phyloP scores from a whole-genome alignment of 257 asterid genomes.

The Nicotiana benthamiana region DNA sequence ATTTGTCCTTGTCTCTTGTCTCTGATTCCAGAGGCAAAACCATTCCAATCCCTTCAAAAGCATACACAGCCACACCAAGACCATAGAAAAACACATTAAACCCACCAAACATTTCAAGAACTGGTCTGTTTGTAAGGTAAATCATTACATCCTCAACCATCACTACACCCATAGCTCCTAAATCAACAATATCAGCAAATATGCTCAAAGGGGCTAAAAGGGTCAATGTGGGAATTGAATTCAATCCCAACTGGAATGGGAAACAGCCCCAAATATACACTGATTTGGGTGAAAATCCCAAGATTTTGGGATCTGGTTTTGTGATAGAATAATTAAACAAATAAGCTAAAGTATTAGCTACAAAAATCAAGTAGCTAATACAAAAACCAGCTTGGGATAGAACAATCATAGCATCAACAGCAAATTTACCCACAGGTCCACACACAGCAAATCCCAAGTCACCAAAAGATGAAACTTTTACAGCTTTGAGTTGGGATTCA shows the following conservation, averaged over 20 bases:
- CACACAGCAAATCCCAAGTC: conserved; percentile 76
- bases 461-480: conserved; percentile 62
- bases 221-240: conserved; percentile 66
- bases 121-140: conserved; percentile 40
- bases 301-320: conserved; percentile 23
- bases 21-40: conserved; percentile 71
- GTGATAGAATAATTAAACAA: conserved; percentile 36
- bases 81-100: conserved; percentile 65
- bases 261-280: conserved; percentile 68
- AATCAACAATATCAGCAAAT: conserved; percentile 73
- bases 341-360: conserved; percentile 57
- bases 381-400: conserved; percentile 90
- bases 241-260: conserved; percentile 77
- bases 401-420: conserved; percentile 69
- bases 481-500: conserved; percentile 29
- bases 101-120: conserved; percentile 58
- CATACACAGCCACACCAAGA: conserved; percentile 77
- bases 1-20: conserved; percentile 56
- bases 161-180: conserved; percentile 77
- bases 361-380: conserved; percentile 62
- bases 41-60: conserved; percentile 92
- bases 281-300: conserved; percentile 49
- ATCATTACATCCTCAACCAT: conserved; percentile 63
- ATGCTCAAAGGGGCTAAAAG: conserved; percentile 80
- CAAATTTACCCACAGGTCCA: conserved; percentile 56